phyloP scores from a whole-genome alignment of 495 filamentous ascomycete genomes.

The Tricharina praecox region DNA sequence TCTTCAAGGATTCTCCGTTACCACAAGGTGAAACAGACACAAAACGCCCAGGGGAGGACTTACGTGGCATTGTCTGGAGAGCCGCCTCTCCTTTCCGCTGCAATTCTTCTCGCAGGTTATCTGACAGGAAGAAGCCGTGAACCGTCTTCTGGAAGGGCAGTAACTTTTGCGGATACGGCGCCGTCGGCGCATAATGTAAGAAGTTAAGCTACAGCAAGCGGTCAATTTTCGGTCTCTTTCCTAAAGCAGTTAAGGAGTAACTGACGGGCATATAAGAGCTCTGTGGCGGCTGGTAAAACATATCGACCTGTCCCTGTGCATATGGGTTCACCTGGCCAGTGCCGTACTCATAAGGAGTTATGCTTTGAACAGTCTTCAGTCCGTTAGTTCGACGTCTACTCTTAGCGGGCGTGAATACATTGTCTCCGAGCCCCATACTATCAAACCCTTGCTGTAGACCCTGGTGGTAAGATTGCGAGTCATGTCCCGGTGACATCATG shows the following conservation, averaged over 20 bases:
- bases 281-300: conserved; percentile 31
- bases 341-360: conserved; percentile 17
- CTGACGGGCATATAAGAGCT: conserved; percentile 48
- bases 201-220: conserved; percentile 49
- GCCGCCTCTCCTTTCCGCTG: conserved; percentile 77
- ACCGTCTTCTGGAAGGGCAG: conserved; percentile 66
- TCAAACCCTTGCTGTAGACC: conserved; percentile 26
- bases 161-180: conserved; percentile 61
- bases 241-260: conserved; percentile 18
- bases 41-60: conserved; percentile 26
- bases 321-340: conserved; percentile 37
- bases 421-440: conserved; percentile 24
- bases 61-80: conserved; percentile 69
- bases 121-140: conserved; percentile 80
- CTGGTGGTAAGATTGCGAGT: conserved; percentile 19
- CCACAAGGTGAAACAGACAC: too few relatives aligned
- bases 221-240: conserved; percentile 8
- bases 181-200: conserved; percentile 78
- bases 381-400: conserved; percentile 26
- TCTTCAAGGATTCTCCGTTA: conserved; percentile 4
- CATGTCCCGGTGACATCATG: conserved; percentile 17
- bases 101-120: conserved; percentile 66
- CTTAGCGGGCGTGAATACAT: conserved; percentile 28
- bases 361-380: conserved; percentile 24
- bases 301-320: conserved; percentile 30